These are phyloP conservation scores for Pestalotiopsis sp. DNA, from an alignment of 2,329 filamentous ascomycete genomes.

Conservation along the genomic window DNA sequence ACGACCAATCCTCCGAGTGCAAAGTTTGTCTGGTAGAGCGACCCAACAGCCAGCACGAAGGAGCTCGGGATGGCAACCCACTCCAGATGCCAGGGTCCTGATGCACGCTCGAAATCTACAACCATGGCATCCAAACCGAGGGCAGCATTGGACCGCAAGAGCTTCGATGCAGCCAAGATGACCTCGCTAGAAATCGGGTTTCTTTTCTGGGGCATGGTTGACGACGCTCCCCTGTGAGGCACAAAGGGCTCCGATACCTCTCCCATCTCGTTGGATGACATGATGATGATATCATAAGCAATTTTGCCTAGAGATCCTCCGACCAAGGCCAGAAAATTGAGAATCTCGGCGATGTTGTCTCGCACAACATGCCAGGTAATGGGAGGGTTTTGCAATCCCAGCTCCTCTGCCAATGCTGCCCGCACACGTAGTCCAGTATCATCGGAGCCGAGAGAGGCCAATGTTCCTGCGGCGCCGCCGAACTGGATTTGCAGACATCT, in stretches of 20 bases:
- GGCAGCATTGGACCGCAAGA: conserved; percentile 53
- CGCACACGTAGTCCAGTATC: conserved; percentile 51
- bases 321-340: conserved; percentile 55
- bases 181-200: conserved; percentile 62
- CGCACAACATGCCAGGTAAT: conserved; percentile 62
- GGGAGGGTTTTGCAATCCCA: conserved; percentile 48
- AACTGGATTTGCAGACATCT: conserved; percentile 56
- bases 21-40: conserved; percentile 56
- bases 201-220: conserved; percentile 62
- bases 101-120: conserved; percentile 58
- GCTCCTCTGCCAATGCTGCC: conserved; percentile 48
- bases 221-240: conserved; percentile 54
- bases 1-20: conserved; percentile 54
- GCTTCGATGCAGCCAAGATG: conserved; percentile 56
- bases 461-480: conserved; percentile 57
- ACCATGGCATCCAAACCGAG: conserved; percentile 60
- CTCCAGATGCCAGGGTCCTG: conserved; percentile 61
- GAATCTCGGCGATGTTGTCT: conserved; percentile 55
- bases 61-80: conserved; percentile 58
- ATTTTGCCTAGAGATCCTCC: conserved; percentile 58
- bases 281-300: conserved; percentile 57
- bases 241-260: conserved; percentile 60
- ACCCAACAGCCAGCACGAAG: conserved; percentile 55
- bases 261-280: conserved; percentile 58
- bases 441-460: conserved; percentile 52